A percentile compares a stretch with the other conserved stretches of the same genome.
Conservation (phyloP, 2,329 filamentous ascomycete species). For the Amylocarpus encephaloides region DNA sequence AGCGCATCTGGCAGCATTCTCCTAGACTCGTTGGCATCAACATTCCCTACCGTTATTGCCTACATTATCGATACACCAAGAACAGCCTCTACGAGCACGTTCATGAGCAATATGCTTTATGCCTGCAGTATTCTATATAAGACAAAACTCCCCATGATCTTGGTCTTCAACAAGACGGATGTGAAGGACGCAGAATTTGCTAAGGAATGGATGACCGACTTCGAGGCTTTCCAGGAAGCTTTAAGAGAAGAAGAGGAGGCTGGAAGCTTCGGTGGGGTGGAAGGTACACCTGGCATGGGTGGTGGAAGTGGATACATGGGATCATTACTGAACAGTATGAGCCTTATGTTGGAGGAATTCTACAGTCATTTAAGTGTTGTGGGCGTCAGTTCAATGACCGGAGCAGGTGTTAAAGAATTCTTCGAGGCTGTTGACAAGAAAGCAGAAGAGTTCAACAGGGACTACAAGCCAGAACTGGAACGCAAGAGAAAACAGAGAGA, state of each 20-base stretch:
- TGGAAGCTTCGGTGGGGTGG: conserved; percentile 68
- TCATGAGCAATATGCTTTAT: conserved; percentile 99
- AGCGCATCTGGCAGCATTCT: conserved; percentile 91
- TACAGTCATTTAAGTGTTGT: conserved; percentile 92
- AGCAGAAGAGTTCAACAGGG: conserved; percentile 76
- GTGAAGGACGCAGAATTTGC: conserved; percentile 86
- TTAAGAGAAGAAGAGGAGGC: conserved; percentile 72
- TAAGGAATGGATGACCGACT: conserved; percentile 99
- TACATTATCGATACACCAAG: conserved; percentile 97
- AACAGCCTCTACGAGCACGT: conserved; percentile 87
- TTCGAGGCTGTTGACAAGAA: conserved; percentile 86
- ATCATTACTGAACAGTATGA: conserved; percentile 94
- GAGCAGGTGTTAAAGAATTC: conserved; percentile 86
- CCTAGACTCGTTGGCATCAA: conserved; percentile 84
- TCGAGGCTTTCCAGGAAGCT: conserved; percentile 88
- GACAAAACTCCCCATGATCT: conserved; percentile 95
- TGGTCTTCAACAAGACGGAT: conserved; percentile 99
- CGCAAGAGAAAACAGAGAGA: conserved; percentile 69
- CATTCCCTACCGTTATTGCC: conserved; percentile 93
- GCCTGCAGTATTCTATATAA: conserved; percentile 98
- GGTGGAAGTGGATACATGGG: conserved; percentile 94
- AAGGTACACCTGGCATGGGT: conserved; percentile 53
- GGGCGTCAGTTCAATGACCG: conserved; percentile 87
- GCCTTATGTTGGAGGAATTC: conserved; percentile 93
- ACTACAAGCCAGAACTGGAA: conserved; percentile 91